phyloP scores from a whole-genome alignment of 257 asterid genomes.

The Fraxinus excelsior region DNA sequence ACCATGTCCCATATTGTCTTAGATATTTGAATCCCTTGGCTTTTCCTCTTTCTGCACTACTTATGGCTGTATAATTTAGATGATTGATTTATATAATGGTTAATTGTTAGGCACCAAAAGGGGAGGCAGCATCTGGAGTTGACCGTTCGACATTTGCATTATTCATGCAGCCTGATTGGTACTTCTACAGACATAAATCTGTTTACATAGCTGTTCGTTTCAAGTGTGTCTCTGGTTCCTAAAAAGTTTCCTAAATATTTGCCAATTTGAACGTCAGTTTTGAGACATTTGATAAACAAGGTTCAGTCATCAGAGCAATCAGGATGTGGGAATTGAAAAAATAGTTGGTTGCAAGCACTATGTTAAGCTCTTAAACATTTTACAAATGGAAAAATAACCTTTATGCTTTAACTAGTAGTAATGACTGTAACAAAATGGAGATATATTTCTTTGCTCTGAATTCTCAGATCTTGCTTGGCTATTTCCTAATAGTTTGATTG shows the following conservation, averaged over 20 bases:
- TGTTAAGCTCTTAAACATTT: not conserved
- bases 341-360: not conserved
- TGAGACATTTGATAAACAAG: constrained; percentile 8
- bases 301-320: constrained; percentile 4
- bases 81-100: not conserved
- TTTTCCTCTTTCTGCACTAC: constrained; percentile 3
- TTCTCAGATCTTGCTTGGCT: not conserved
- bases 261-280: not conserved
- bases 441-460: not conserved
- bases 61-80: not conserved
- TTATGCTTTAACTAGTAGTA: not conserved
- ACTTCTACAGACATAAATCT: constrained; percentile 24
- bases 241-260: not conserved
- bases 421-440: not conserved
- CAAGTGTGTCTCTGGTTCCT: constrained; percentile 15
- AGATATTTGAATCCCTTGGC: constrained; percentile 2
- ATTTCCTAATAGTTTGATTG: not conserved
- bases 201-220: constrained; percentile 19
- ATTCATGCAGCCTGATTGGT: constrained; percentile 98
- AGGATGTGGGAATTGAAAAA: not conserved
- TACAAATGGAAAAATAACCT: not conserved
- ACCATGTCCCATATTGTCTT: not conserved
- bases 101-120: constrained; percentile 66
- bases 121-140: constrained; percentile 62
- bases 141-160: constrained; percentile 93